Evolutionary conservation across 768 basidiomycete genomes (phyloP).

Genomic region (Rhizopogon vinicolor): DNA sequence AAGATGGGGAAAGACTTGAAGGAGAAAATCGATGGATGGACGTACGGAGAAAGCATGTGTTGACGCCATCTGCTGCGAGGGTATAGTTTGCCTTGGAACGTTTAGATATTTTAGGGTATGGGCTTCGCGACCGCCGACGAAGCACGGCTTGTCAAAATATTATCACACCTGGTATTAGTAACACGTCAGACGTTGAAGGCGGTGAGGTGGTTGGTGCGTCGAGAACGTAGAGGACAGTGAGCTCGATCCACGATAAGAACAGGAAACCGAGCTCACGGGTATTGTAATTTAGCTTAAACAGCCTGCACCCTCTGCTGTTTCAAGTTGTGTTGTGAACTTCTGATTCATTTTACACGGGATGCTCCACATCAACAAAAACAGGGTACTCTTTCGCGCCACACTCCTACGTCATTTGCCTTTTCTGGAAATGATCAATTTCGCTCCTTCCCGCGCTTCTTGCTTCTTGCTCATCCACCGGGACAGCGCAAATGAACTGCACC

Average conservation of each 20-base stretch:
- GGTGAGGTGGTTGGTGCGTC: not conserved
- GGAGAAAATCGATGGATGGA: constrained; percentile 2
- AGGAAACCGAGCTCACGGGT: not conserved
- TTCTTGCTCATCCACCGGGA: not conserved
- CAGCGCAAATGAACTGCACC: no score
- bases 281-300: not conserved
- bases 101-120: constrained; percentile 8
- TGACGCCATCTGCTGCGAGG: constrained; percentile 12
- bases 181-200: not conserved
- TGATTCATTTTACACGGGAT: constrained; percentile 21
- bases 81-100: not conserved
- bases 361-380: constrained; percentile 31
- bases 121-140: not conserved
- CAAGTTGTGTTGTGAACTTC: constrained; percentile 4
- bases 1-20: not conserved
- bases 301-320: not conserved
- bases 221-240: not conserved
- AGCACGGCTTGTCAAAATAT: not conserved
- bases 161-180: not conserved
- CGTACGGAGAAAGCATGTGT: not conserved
- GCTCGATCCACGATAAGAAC: constrained; percentile 5
- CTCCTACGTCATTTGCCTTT: constrained; percentile 25
- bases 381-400: constrained; percentile 29
- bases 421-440: not conserved
- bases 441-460: not conserved